Conservation (phyloP, 352 stramenopile species). For the Pythium grandisporangium region DNA sequence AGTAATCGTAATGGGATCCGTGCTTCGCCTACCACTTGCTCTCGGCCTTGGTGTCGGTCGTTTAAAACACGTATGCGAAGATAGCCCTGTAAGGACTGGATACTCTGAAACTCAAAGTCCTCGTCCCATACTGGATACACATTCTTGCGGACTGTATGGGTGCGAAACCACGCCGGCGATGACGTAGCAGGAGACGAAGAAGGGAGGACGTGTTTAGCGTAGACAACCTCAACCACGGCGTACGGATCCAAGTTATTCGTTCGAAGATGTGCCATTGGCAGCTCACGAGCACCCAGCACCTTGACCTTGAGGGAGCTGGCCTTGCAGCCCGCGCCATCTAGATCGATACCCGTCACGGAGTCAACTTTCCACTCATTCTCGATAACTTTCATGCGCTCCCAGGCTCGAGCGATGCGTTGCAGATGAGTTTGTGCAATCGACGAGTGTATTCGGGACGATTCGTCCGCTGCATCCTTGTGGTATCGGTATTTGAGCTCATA, state of each 20-base stretch:
- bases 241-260: slow-evolving; percentile 73
- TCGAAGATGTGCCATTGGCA: slow-evolving; percentile 47
- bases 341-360: slow-evolving; percentile 43
- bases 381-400: slow-evolving; percentile 35
- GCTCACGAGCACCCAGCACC: slow-evolving; percentile 35
- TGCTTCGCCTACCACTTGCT: slow-evolving; percentile 61
- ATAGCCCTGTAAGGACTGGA: slow-evolving; percentile 57
- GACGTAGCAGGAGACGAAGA: not conserved
- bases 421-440: too few relatives aligned
- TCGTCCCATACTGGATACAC: slow-evolving; percentile 78
- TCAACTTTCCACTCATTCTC: slow-evolving; percentile 39
- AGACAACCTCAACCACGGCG: slow-evolving; percentile 54
- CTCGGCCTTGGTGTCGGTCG: slow-evolving; percentile 50
- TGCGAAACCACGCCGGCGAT: slow-evolving; percentile 27
- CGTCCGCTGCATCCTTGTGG: slow-evolving; percentile 15
- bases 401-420: slow-evolving; percentile 48
- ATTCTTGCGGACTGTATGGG: slow-evolving; percentile 58
- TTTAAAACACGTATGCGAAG: slow-evolving; percentile 61
- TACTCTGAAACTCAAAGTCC: slow-evolving; percentile 51
- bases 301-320: slow-evolving; percentile 43
- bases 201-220: slow-evolving; percentile 25
- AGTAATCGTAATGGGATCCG: slow-evolving; percentile 50
- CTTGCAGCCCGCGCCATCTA: slow-evolving; percentile 40
- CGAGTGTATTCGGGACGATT: slow-evolving; percentile 11
- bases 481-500: slow-evolving; percentile 39